Base-by-base conservation (phyloP, 1,139 yeast genomes). In the Kodamaea fungicola region DNA sequence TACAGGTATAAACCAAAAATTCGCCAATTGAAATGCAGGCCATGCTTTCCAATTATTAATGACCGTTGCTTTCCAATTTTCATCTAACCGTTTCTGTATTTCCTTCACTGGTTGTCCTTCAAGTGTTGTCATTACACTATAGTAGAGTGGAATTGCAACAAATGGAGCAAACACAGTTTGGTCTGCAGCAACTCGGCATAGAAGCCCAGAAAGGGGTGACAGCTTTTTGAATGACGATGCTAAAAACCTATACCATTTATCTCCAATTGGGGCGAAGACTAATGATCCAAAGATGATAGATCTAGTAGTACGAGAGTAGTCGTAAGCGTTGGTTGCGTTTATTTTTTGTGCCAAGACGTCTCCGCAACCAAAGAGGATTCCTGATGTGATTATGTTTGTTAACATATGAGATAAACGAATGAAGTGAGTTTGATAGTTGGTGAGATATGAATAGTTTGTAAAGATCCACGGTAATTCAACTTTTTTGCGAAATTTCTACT, bases 91-190 rank as follows among this genome's bases (percentile, higher is more conserved):
- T 4, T 74, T 62, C 9, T 65, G 69, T 7, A 42, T 41, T 12
- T 45, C 36, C n/a, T 61, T 54, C 10, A 51, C 45, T 6, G 37
- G 28, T 39, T 7, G 55, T 6, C 61, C 42, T 53, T 86, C 94
- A 65, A 89, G 59, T 2, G 78, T 35, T 0, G 90, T 73, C 83
- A 89, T 83, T 31, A 76, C 65, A 2, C 77, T 54, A 54, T 74
- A 88, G 58, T 87, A 89, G 36, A 81, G 52, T 2, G 87, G 88
- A 9, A 85, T 74, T 3, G 64, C 73, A 6, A 84, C 74, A 22
- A 81, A 55, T 2, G 97, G 96, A 1, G 96, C 88, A 71, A 87
- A 88, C 1, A 71, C 45, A 24, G 78, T 54, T 55, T 89, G 97
- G 59, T 89, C 97, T 4, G 74, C 71, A 0, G 74, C 73, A 9